These are phyloP conservation scores for button mushroom (Agaricus bisporus) DNA, from an alignment of 768 basidiomycete species.

Conservation along the genomic window DNA sequence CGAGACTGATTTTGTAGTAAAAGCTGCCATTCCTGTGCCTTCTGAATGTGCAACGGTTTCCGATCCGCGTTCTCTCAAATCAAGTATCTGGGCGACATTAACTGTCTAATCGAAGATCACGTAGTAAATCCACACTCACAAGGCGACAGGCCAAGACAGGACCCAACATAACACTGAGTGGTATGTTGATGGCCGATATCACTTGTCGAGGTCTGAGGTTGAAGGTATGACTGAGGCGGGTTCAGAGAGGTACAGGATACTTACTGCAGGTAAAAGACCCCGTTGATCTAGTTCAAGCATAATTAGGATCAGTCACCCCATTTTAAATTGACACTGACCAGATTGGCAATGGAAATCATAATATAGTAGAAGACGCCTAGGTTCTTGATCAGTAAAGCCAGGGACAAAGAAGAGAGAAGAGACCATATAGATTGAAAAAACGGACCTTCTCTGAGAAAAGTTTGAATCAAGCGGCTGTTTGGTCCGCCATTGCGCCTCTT, in stretches of 20 bases:
- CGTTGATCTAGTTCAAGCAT: slow-evolving; percentile 47
- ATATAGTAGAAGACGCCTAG: slow-evolving; percentile 80
- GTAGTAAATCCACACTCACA: slow-evolving; percentile 27
- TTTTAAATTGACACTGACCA: slow-evolving; percentile 29
- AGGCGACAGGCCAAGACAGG: slow-evolving; percentile 77
- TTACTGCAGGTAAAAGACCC: slow-evolving; percentile 82
- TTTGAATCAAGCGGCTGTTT: slow-evolving; percentile 75
- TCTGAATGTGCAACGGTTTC: slow-evolving; percentile 74
- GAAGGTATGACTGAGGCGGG: slow-evolving; percentile 11
- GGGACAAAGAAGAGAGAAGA: background rate
- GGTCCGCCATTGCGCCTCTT: slow-evolving; percentile 70
- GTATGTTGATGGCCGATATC: slow-evolving; percentile 81
- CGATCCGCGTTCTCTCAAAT: slow-evolving; percentile 76
- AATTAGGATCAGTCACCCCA: background rate
- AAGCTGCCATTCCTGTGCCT: slow-evolving; percentile 61
- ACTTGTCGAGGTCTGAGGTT: slow-evolving; percentile 64
- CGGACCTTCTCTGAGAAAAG: slow-evolving; percentile 75
- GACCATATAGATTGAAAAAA: background rate
- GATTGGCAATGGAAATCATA: slow-evolving; percentile 80
- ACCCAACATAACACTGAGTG: slow-evolving; percentile 78
- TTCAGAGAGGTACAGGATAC: slow-evolving; percentile 14
- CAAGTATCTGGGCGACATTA: slow-evolving; percentile 50
- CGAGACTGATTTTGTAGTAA: slow-evolving; percentile 57
- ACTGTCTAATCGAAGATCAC: slow-evolving; percentile 1
- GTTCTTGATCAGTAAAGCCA: background rate